Evolutionary conservation across 805 yeast species (phyloP), one percentile per base, ranked within the genome.

Genomic region (Yarrowia divulgata): DNA sequence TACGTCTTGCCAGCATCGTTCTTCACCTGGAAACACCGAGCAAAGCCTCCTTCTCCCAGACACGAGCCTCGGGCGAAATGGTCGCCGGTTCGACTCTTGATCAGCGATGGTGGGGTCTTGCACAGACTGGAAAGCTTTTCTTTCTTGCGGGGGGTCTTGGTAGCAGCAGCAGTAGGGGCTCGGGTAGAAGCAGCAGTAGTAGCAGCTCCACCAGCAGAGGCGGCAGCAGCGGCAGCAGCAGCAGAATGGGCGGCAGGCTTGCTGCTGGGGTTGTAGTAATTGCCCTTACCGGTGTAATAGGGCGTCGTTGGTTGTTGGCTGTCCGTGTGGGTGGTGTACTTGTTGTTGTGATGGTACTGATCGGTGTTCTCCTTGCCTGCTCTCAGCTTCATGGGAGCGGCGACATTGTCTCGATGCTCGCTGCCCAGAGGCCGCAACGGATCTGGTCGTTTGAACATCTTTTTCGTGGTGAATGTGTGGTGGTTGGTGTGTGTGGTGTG

Each of bases 21-120:
- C 77, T 90, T 91, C 84, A 95, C 95, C 78, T 95, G 98, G 81
- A 95, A 95, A 77, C 99, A 95, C 76, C 98, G 87, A 18, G 99
- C 99, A 82, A 95, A 95, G 0, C 99, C 99, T 71, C 99, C 99
- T 74, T 94, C 98, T 45, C 99, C 99, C 43, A 95, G 82, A 75
- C 93, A 93, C 70, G 84, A 84, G 1, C 98, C 98, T 77, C 98
- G 86, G 72, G 90, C 91, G 79, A 90, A 95, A 74, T 93, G 96
- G 76, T 91, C 87, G 54, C 97, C 97, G 70, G 85, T 84, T 79
- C 93, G 86, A 52, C 95, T 91, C 73, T 94, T 85, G 73, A 95
- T 96, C 72, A 93, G 84, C 18, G 97, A 90, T 43, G 99, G 99
- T 1, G 99, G 99, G 1, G 99, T 95, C 79, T 92, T 91, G 79